A percentile compares a stretch with the other conserved stretches of the same genome.
Conservation (phyloP, 208 protist species). For the Tritrichomonas foetus region DNA sequence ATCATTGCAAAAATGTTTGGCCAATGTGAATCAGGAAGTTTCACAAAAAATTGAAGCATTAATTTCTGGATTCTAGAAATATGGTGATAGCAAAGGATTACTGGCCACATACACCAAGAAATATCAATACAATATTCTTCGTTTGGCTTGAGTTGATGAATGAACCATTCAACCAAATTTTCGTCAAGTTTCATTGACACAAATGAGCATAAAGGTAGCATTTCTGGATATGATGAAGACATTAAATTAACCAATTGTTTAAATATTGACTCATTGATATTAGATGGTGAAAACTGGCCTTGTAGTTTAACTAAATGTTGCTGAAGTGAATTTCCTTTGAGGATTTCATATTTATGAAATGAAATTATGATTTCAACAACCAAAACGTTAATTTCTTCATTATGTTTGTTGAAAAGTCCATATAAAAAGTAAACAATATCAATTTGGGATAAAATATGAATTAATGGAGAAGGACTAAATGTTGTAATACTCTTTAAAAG, state of each 20-base stretch:
- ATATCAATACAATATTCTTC: neutral
- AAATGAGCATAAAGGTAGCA: neutral
- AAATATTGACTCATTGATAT: neutral
- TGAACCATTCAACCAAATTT: neutral
- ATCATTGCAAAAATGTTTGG: neutral
- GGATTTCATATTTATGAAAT: neutral
- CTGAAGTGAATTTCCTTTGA: neutral
- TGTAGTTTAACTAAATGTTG: neutral
- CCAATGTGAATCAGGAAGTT: neutral
- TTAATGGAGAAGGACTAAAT: neutral
- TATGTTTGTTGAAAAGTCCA: neutral
- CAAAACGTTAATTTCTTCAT: neutral
- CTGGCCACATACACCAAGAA: neutral
- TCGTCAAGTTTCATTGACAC: too few relatives aligned
- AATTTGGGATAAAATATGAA: neutral
- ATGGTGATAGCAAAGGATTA: neutral
- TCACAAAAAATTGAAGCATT: neutral
- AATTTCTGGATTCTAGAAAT: too few relatives aligned
- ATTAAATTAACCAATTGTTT: neutral
- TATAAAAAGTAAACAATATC: neutral
- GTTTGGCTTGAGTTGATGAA: neutral
- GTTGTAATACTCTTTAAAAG: neutral
- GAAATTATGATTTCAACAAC: neutral
- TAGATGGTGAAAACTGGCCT: neutral
- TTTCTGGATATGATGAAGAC: neutral